These are phyloP conservation scores for Globisporangium paroecandrum DNA, from an alignment of 352 stramenopile species.

Conservation along the genomic window DNA sequence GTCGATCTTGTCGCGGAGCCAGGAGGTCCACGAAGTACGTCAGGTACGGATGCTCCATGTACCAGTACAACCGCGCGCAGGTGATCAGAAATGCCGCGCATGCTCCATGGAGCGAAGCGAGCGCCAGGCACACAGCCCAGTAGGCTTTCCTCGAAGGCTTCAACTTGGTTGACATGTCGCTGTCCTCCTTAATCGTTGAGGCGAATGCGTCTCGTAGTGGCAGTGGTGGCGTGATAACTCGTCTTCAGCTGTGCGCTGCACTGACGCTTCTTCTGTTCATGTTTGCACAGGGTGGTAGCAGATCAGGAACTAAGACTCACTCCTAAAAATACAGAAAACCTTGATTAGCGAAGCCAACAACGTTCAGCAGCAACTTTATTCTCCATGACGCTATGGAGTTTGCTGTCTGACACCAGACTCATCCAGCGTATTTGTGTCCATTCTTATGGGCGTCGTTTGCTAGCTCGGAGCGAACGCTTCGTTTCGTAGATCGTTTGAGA, in stretches of 20 bases:
- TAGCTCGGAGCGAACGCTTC: too few species aligned
- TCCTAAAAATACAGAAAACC: not conserved
- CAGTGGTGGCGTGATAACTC: not conserved
- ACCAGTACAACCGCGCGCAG: conserved; percentile 23
- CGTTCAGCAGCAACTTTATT: not conserved
- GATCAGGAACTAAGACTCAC: not conserved
- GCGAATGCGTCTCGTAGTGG: not conserved
- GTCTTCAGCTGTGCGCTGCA: not conserved
- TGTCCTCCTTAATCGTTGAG: not conserved
- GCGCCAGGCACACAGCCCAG: not conserved
- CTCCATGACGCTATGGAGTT: too few species aligned
- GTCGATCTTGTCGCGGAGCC: conserved; percentile 16
- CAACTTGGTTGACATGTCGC: not conserved
- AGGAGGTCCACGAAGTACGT: conserved; percentile 29
- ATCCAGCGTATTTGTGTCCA: too few species aligned
- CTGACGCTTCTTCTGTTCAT: not conserved
- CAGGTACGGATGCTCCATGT: conserved; percentile 25
- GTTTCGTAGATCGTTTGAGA: too few species aligned
- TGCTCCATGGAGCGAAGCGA: not conserved
- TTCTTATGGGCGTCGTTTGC: too few species aligned
- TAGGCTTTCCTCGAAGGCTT: not conserved
- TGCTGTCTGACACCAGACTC: too few species aligned
- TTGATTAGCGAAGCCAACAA: not conserved
- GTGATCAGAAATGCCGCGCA: conserved; percentile 21
- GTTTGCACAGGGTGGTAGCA: not conserved